phyloP scores from a whole-genome alignment of 2,329 filamentous ascomycete genomes.

The Akanthomyces uredinophilus region DNA sequence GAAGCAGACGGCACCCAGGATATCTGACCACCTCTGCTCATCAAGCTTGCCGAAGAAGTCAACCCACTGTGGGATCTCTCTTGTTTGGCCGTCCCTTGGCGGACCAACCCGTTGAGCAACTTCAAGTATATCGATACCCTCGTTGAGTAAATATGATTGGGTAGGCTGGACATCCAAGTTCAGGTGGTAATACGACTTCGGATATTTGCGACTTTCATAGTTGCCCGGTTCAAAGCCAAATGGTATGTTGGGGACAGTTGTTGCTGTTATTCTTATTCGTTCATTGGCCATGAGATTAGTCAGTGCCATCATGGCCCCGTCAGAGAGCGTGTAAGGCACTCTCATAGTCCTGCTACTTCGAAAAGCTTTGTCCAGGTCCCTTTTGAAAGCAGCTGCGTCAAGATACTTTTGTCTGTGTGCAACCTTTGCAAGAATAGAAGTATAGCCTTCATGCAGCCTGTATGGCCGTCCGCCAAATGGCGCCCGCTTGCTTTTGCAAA shows the following conservation, averaged over 20 bases:
- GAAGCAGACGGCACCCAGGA: constrained; percentile 58
- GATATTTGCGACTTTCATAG: constrained; percentile 65
- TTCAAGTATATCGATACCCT: constrained; percentile 40
- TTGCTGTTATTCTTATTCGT: constrained; percentile 47
- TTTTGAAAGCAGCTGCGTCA: constrained; percentile 57
- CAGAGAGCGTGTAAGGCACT: constrained; percentile 53
- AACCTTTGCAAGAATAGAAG: constrained; percentile 51
- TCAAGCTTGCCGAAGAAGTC: constrained; percentile 61
- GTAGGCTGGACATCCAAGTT: constrained; percentile 56
- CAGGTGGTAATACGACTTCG: constrained; percentile 62
- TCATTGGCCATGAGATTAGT: constrained; percentile 59
- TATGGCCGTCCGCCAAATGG: constrained; percentile 57
- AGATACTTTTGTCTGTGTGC: constrained; percentile 50
- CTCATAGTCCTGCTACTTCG: constrained; percentile 34
- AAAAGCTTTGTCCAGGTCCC: constrained; percentile 53
- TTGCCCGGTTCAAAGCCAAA: constrained; percentile 67
- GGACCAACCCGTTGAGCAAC: constrained; percentile 33
- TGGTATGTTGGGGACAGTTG: constrained; percentile 56
- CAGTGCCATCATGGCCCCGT: constrained; percentile 62
- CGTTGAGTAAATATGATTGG: constrained; percentile 56
- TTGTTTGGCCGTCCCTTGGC: constrained; percentile 35
- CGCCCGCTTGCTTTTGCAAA: constrained; percentile 55
- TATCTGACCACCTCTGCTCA: constrained; percentile 56
- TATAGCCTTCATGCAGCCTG: constrained; percentile 55
- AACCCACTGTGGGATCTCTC: constrained; percentile 65